Evolutionary conservation across 306 rosid genomes (phyloP), one percentile per base, ranked within the genome.

Genomic region (Glycyrrhiza uralensis): DNA sequence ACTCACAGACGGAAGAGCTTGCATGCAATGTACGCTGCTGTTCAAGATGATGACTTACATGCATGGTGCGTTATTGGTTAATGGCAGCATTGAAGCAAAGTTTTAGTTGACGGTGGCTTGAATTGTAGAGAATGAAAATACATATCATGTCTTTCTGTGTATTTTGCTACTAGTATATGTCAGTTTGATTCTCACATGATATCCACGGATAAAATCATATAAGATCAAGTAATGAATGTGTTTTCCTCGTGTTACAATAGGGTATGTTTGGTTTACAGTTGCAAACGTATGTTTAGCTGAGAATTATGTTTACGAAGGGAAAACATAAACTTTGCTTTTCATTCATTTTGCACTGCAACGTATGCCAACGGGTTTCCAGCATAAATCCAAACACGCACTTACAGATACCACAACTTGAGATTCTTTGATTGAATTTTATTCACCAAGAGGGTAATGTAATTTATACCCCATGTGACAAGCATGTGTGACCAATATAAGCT

Each of bases 51-150:
- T 54, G 28, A 26, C 22, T 36, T 51, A 32, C 49, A 22, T 70
- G 24, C 35, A 42, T 41, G 24, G 22, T 58, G 20, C 23, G 15
- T 39, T 15, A 56, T 51, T 64, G 28, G 26, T 36, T 32, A 69
- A 69, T 19, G 52, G 30, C 36, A 26, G 28, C 14, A n/a, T 13
- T 24, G 41, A 22, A 56, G 67, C 72, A 58, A 74, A 38, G 28
- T 29, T 42, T 44, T 56, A 46, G 61, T 35, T 33, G 55, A 49
- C 24, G 19, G 62, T 4, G n/a, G 26, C 4, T 59, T 73, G 29
- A 49, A 22, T n/a, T 61, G 77, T 72, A 72, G 19, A 72, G 39
- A 50, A 52, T 58, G 76, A 50, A 79, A 66, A 58, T 41, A 15
- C 24, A 42, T 4, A 49, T 29, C 24, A 12, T 56, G 42, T 36